Conservation (phyloP, 73 alveolate species). For the Uronychia setigera region DNA sequence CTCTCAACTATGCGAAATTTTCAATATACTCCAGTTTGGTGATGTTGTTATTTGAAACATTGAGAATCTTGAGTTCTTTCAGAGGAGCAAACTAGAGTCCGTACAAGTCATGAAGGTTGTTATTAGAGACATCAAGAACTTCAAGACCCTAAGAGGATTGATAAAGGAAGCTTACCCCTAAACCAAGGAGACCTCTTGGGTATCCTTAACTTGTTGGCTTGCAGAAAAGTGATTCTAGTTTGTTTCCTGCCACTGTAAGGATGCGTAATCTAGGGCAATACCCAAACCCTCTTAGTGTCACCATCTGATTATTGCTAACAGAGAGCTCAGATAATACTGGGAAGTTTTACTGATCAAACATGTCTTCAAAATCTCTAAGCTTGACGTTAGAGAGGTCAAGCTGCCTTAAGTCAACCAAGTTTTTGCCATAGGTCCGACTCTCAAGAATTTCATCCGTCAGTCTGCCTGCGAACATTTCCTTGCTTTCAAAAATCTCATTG, state of each 20-base stretch:
- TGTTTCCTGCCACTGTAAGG: conserved; percentile 60
- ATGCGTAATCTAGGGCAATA: conserved; percentile 74
- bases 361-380: conserved; percentile 82
- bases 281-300: conserved; percentile 78
- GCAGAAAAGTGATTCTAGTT: conserved; percentile 72
- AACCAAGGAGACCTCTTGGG: conserved; percentile 69
- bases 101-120: conserved; percentile 47
- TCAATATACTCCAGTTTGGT: conserved; percentile 62
- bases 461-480: conserved; percentile 81
- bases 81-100: conserved; percentile 56
- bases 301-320: conserved; percentile 63
- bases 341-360: conserved; percentile 71
- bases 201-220: conserved; percentile 66
- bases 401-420: conserved; percentile 61
- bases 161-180: conserved; percentile 29
- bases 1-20: conserved; percentile 34
- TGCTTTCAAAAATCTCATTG: conserved; percentile 72
- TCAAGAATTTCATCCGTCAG: conserved; percentile 86
- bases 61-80: conserved; percentile 59
- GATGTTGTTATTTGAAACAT: conserved; percentile 58
- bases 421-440: conserved; percentile 59
- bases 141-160: conserved; percentile 46
- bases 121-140: conserved; percentile 53
- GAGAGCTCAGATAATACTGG: conserved; percentile 76
- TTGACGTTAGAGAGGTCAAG: conserved; percentile 72